Percentiles rank a stretch among this genome's conserved stretches.
phyloP scores from a whole-genome alignment of 2,329 filamentous ascomycete genomes.

The Aspergillus sp. region DNA sequence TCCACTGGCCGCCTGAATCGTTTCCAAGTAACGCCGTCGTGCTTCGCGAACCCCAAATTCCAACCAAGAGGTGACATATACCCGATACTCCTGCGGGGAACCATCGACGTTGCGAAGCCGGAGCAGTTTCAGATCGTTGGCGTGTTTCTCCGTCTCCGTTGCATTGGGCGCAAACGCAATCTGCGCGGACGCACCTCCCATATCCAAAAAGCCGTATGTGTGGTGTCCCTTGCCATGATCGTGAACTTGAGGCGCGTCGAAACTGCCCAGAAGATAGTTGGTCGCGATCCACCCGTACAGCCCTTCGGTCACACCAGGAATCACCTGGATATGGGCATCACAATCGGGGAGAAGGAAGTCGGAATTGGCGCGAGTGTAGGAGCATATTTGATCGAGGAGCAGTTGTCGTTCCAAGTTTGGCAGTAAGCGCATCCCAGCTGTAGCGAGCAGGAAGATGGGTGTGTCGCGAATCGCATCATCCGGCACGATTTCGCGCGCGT shows the following conservation, averaged over 20 bases:
- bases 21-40: conserved; percentile 71
- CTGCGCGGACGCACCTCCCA: conserved; percentile 95
- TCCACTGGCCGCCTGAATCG: conserved; percentile 60
- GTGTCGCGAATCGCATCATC: conserved; percentile 69
- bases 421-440: conserved; percentile 86
- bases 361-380: conserved; percentile 68
- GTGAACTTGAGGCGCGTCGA: conserved; percentile 67
- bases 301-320: conserved; percentile 89
- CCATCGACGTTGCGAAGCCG: conserved; percentile 79
- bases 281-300: conserved; percentile 96
- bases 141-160: conserved; percentile 83
- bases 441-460: conserved; percentile 89
- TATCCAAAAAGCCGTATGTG: conserved; percentile 95
- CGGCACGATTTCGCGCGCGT: conserved; percentile 73
- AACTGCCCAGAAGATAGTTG: conserved; percentile 88
- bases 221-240: conserved; percentile 79
- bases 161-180: conserved; percentile 94
- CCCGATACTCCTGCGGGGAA: conserved; percentile 65
- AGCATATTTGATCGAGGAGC: conserved; percentile 70
- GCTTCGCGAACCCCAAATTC: conserved; percentile 97
- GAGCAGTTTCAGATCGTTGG: conserved; percentile 77
- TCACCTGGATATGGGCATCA: conserved; percentile 80
- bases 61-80: conserved; percentile 95
- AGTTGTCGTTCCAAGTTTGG: conserved; percentile 62
- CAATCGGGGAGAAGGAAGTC: conserved; percentile 86